Percentiles rank a stretch among this genome's conserved stretches.
Conservation (phyloP, 2,329 filamentous ascomycete genomes). For the Colletotrichum tamarilloi region DNA sequence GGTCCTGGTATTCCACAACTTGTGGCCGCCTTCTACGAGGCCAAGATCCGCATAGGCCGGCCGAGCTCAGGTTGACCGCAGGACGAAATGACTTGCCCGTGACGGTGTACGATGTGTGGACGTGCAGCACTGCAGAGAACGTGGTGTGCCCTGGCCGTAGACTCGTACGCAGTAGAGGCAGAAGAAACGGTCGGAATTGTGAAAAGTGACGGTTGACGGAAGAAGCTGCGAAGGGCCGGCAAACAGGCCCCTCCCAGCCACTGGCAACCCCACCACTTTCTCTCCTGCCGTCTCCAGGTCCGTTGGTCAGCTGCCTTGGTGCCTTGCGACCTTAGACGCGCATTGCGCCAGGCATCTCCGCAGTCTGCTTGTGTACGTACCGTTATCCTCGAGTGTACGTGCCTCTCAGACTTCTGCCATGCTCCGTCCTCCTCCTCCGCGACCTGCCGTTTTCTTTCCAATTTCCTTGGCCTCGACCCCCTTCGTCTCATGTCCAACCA, state of each 20-base stretch:
- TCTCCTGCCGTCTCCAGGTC: conserved; percentile 2
- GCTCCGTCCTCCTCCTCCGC: neutral
- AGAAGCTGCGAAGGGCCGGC: conserved; percentile 11
- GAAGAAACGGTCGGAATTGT: neutral
- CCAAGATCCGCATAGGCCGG: neutral
- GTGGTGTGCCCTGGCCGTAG: too few species aligned
- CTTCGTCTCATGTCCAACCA: conserved; percentile 26
- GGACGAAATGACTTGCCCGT: neutral
- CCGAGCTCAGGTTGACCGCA: neutral
- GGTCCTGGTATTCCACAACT: neutral
- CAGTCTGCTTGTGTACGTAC: conserved; percentile 6
- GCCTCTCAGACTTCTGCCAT: too few species aligned
- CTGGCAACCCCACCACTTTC: conserved; percentile 11
- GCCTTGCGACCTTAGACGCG: conserved; percentile 32
- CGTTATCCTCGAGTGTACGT: neutral
- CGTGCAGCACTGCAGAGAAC: too few species aligned
- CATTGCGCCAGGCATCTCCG: conserved; percentile 34
- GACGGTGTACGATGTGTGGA: neutral
- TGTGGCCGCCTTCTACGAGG: neutral
- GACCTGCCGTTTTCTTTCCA: conserved; percentile 10
- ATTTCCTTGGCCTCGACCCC: neutral
- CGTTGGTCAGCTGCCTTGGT: neutral
- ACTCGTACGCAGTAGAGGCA: neutral
- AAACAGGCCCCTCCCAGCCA: conserved; percentile 30
- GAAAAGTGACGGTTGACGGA: neutral